These are phyloP conservation scores for Trichophyton rubrum DNA, from an alignment of 2,329 filamentous ascomycete species.

Conservation along the genomic window DNA sequence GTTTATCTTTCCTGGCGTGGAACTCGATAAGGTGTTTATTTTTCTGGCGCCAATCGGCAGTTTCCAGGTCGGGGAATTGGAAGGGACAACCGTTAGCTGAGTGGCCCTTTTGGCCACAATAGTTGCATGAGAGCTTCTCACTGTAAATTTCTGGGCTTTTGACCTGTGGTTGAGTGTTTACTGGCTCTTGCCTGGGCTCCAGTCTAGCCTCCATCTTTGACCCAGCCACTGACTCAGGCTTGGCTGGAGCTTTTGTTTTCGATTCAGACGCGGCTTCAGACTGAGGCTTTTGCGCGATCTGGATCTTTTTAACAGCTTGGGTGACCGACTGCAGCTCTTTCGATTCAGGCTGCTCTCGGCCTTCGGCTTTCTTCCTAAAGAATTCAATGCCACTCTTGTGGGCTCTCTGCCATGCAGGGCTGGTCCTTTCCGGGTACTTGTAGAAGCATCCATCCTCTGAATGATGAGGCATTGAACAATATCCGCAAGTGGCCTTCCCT, in stretches of 20 bases:
- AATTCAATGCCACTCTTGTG: constrained; percentile 3
- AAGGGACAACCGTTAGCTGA: background rate
- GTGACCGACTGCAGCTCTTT: background rate
- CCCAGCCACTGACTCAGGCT: background rate
- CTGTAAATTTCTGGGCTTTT: background rate
- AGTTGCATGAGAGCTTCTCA: background rate
- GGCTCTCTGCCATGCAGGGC: constrained; percentile 2
- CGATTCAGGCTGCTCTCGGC: background rate
- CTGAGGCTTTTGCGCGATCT: background rate
- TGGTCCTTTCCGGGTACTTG: constrained; percentile 1
- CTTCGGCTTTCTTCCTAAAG: constrained; percentile 1
- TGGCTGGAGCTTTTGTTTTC: background rate
- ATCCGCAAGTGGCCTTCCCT: background rate
- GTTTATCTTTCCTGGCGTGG: constrained; percentile 1
- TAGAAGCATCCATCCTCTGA: background rate
- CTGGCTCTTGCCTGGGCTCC: background rate
- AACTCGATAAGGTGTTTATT: constrained; percentile 4
- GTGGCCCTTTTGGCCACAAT: background rate
- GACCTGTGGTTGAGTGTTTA: background rate
- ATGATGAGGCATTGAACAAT: constrained; percentile 1
- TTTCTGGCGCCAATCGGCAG: background rate
- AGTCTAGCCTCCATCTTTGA: background rate
- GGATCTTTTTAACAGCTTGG: background rate
- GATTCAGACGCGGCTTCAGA: background rate
- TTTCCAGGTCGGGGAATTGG: background rate